These are phyloP conservation scores for Arthrobotrys sphaeroides DNA, from an alignment of 2,329 filamentous ascomycete genomes.

Conservation along the genomic window DNA sequence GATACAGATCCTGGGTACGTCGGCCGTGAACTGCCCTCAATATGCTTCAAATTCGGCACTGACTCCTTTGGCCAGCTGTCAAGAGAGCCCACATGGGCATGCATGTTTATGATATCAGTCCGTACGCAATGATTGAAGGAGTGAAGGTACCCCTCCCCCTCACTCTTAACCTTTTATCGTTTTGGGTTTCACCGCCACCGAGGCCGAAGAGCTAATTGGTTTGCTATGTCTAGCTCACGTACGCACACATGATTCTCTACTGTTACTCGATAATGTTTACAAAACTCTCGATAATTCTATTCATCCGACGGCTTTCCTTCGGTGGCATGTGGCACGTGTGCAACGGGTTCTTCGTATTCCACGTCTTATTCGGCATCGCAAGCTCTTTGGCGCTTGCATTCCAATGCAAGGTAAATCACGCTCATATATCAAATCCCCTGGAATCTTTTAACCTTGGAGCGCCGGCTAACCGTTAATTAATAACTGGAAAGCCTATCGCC, in stretches of 20 bases:
- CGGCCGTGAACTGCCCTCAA: neutral
- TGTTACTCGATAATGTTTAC: constrained; percentile 39
- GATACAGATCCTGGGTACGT: constrained; percentile 22
- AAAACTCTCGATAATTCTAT: constrained; percentile 42
- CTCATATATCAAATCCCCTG: no score
- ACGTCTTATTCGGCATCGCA: constrained; percentile 25
- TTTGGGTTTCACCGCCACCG: no score
- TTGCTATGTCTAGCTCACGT: constrained; percentile 9
- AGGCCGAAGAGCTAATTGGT: neutral
- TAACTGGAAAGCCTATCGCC: neutral
- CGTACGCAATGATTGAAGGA: constrained; percentile 39
- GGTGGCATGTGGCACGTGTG: constrained; percentile 27
- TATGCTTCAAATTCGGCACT: neutral
- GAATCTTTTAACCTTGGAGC: neutral
- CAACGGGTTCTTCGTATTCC: constrained; percentile 36
- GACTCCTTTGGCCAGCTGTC: neutral
- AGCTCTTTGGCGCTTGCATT: constrained; percentile 38
- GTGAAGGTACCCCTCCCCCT: neutral
- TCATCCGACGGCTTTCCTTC: constrained; percentile 25
- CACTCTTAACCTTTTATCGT: neutral
- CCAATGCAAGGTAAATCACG: constrained; percentile 30
- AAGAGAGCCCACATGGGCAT: constrained; percentile 31
- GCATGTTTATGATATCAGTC: constrained; percentile 39
- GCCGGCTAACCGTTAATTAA: neutral
- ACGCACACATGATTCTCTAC: constrained; percentile 43